Base-by-base conservation (phyloP, 2,329 filamentous ascomycete genomes). In the Ascochyta clinopodiicola region DNA sequence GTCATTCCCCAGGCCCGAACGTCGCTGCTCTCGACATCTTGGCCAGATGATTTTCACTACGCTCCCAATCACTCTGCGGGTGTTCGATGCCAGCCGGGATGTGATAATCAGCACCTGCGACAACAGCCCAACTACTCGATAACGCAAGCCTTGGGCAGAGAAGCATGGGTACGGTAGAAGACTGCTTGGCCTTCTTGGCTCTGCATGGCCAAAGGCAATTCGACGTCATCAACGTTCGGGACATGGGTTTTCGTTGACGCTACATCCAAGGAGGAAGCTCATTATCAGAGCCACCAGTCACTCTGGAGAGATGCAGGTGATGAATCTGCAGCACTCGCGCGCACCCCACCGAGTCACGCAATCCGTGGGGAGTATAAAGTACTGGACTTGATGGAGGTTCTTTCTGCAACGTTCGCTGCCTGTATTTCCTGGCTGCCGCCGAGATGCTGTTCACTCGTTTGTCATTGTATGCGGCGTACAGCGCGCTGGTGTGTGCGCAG, bases 211-310 rank as follows among this genome's bases (percentile, higher is more conserved):
- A 40, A 37, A 47, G 53, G 42, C 31, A 44, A 44, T 54, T 57
- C 36, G 51, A 55, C 63, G 61, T 65, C 62, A 67, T 67, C 44
- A 56, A 19, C 53, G 49, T 47, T 17, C 44, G 34, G 43, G 51
- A 50, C 47, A 45, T 45, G 24, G 45, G 45, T 39, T 52, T 25
- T 34, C 47, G 52, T 57, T 54, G 51, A 48, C 60, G 57, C 58
- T 65, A 67, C 51, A 34, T 54, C 60, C 21, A 65, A 63, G 25
- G 40, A 68, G 67, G 68, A 64, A 71, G 67, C 62, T 69, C 63
- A 29, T 13, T 59, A 46, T 22, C 34, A 24, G 8, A 32, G 27
- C 24, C 21, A 12, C 19, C 21, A 35, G 45, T 40, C 22, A 47
- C 34, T 31, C 15, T 8, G 34, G 34, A 37, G 27, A 4, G n/a